Percentiles rank a stretch among this genome's conserved stretches.
These are phyloP conservation scores for Linum tenue DNA, from an alignment of 345 rosid genomes.

Conservation along the genomic window DNA sequence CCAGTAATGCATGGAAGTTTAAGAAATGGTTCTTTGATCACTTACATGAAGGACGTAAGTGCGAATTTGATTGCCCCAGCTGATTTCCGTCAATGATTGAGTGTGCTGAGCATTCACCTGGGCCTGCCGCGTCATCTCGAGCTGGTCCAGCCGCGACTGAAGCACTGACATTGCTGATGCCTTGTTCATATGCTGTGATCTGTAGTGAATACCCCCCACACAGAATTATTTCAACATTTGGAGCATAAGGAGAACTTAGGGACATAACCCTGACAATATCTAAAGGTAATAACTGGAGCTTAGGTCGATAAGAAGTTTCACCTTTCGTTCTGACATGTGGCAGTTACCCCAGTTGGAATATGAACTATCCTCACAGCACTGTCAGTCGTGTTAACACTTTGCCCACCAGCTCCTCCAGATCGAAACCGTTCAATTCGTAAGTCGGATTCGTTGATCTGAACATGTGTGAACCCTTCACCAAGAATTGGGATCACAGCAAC, in stretches of 20 bases:
- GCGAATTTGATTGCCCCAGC: slow-evolving; percentile 95
- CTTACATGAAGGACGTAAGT: slow-evolving; percentile 85
- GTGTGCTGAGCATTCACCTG: slow-evolving; percentile 86
- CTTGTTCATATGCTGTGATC: slow-evolving; percentile 88
- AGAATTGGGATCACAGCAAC: slow-evolving; percentile 86
- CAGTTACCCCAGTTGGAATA: slow-evolving; percentile 77
- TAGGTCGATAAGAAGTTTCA: slow-evolving; percentile 5
- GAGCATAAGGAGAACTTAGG: no score
- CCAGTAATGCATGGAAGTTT: neutral
- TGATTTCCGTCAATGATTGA: slow-evolving; percentile 78
- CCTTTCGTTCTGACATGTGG: slow-evolving; percentile 93
- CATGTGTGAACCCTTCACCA: slow-evolving; percentile 61
- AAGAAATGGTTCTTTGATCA: neutral
- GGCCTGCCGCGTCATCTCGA: slow-evolving; percentile 80
- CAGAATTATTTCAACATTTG: neutral
- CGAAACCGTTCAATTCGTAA: slow-evolving; percentile 81
- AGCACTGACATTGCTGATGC: slow-evolving; percentile 94
- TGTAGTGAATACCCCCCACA: slow-evolving; percentile 4
- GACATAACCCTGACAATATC: no score
- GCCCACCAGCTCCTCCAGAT: slow-evolving; percentile 89
- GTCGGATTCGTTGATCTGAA: slow-evolving; percentile 86
- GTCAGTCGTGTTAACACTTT: slow-evolving; percentile 81
- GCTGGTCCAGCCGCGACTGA: slow-evolving; percentile 86
- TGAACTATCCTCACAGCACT: slow-evolving; percentile 92
- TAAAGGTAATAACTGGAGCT: neutral